phyloP scores from a whole-genome alignment of 2,329 filamentous ascomycete genomes.

The Sphaerulina populicola region DNA sequence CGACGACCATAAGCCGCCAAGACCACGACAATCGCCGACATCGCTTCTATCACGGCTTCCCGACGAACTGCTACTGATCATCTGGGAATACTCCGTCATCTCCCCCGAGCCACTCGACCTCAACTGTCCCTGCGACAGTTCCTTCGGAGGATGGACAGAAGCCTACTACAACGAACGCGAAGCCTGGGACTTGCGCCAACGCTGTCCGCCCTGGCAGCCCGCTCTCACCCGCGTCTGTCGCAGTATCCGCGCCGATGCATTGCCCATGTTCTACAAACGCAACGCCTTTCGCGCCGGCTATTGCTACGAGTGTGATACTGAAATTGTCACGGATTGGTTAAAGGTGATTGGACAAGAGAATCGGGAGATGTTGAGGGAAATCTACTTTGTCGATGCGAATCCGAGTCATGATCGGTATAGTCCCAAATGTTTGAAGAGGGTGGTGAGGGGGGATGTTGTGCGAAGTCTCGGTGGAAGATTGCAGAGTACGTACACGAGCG shows the following conservation, averaged over 20 bases:
- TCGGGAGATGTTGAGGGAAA: conserved; percentile 11
- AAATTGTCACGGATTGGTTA: conserved; percentile 15
- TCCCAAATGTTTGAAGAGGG: conserved; percentile 13
- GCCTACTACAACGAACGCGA: conserved; percentile 14
- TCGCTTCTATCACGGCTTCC: conserved; percentile 9
- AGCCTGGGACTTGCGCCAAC: conserved; percentile 15
- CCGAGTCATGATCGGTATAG: conserved; percentile 12
- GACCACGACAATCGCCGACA: neutral
- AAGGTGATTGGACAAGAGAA: conserved; percentile 16
- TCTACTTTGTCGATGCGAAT: conserved; percentile 18
- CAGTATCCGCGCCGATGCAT: conserved; percentile 17
- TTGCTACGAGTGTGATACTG: conserved; percentile 18
- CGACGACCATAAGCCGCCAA: neutral
- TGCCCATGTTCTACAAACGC: conserved; percentile 22
- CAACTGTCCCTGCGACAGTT: conserved; percentile 23
- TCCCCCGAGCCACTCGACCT: conserved; percentile 14
- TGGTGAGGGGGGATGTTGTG: conserved; percentile 10
- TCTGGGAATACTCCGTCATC: conserved; percentile 22
- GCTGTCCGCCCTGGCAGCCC: conserved; percentile 18
- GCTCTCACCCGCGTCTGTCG: conserved; percentile 17
- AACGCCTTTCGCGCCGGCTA: conserved; percentile 21
- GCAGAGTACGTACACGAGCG: conserved; percentile 5
- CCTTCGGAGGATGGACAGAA: conserved; percentile 14
- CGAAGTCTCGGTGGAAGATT: conserved; percentile 13
- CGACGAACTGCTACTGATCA: conserved; percentile 16